These are phyloP conservation scores for Tilletia indica DNA, from an alignment of 1,284 basidiomycete genomes.

Conservation along the genomic window DNA sequence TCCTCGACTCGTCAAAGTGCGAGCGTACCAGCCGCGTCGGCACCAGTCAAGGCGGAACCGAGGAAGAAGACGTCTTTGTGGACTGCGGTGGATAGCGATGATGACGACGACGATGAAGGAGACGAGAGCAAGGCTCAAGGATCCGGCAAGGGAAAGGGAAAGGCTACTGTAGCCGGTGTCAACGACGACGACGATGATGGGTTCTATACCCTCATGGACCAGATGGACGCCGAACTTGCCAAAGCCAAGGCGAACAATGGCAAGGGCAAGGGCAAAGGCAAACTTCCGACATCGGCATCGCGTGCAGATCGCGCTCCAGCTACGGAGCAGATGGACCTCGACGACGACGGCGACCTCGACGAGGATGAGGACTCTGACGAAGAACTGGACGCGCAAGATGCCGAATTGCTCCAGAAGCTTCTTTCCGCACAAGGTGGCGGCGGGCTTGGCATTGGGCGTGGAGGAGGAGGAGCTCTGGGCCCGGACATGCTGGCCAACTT, in stretches of 20 bases:
- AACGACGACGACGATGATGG: constrained; percentile 61
- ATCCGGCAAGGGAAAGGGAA: too few relatives aligned
- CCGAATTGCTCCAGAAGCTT: constrained; percentile 24
- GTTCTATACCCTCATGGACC: constrained; percentile 90
- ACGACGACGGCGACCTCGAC: constrained; percentile 55
- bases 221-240: constrained; percentile 80
- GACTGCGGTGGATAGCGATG: background rate
- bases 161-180: background rate
- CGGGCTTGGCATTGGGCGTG: constrained; percentile 55
- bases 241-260: constrained; percentile 56
- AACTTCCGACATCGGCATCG: background rate
- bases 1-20: background rate
- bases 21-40: background rate
- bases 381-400: constrained; percentile 22
- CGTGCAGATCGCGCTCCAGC: constrained; percentile 34
- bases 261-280: constrained; percentile 5
- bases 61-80: background rate
- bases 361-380: constrained; percentile 24
- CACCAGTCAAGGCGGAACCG: too few relatives aligned
- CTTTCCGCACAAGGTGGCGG: constrained; percentile 33
- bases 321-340: constrained; percentile 2
- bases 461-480: constrained; percentile 29
- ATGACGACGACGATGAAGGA: background rate
- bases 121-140: background rate
- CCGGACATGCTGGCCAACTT: constrained; percentile 92